Evolutionary conservation across 2,329 filamentous ascomycete genomes (phyloP), one percentile per base, ranked within the genome.

Genomic region (Aspergillus glaucus): DNA sequence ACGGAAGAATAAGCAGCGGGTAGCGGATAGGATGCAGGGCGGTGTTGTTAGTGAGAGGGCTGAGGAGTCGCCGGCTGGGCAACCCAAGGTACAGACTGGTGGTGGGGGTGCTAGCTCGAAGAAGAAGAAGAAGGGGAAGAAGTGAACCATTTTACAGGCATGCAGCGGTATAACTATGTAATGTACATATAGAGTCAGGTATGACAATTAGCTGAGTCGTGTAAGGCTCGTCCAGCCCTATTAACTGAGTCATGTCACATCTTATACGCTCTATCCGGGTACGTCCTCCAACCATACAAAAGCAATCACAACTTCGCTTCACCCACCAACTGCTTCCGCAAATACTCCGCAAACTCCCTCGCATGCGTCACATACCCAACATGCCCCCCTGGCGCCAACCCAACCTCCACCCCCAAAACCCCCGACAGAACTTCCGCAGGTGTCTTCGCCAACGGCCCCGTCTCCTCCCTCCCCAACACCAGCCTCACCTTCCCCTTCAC

Each of bases 1-100:
- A 5, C 90, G 87, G 75, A 95, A 95, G 78, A 88, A 88, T 48
- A 92, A 89, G 78, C 86, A 90, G 78, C 86, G 86, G 72, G 84
- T 82, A 4, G 76, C 79, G 52, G 87, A 88, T 57, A 75, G 85
- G 37, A 96, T 88, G 7, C 93, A 97, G 67, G 93, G 93, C 52
- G 92, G 91, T 44, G 73, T 85, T 10, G 87, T 89, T 19, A 84
- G 79, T 59, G 88, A 91, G 54, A 85, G 87, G 45, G 65, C 82
- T 78, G 75, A 86, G 75, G 50, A 73, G 49, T 34, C 67, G 19
- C 49, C 57, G 21, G 54, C 62, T 26, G 51, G 61, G 36, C 62
- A 62, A 50, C 58, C 61, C 52, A 64, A 66, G 53, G 45, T 59
- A 21, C 58, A 61, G 26, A 61, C 57, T 30, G 65, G 63, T 44